Evolutionary conservation across 805 yeast genomes (phyloP).

Genomic region (Wickerhamomyces chambardii): DNA sequence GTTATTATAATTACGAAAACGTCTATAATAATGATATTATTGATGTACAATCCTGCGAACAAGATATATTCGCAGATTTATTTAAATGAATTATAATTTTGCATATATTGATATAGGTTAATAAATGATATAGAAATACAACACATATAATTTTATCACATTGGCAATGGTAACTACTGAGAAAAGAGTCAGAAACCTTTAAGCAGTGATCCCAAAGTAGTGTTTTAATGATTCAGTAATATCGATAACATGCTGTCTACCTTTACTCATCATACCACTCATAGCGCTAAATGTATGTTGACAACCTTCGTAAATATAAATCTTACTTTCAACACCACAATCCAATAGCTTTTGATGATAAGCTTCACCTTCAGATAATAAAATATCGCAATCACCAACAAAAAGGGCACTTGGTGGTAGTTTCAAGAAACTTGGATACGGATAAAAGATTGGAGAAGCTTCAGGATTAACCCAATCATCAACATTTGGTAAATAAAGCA

Average conservation of each 20-base stretch:
- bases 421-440: slow-evolving; percentile 27
- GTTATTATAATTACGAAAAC: slow-evolving; percentile 58
- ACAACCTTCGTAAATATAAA: slow-evolving; percentile 29
- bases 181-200: too few relatives aligned
- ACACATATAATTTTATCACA: too few relatives aligned
- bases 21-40: slow-evolving; percentile 40
- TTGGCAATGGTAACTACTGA: too few relatives aligned
- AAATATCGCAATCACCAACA: slow-evolving; percentile 36
- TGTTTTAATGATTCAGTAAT: too few relatives aligned
- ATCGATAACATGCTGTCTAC: too few relatives aligned
- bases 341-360: slow-evolving; percentile 28
- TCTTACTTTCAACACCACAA: slow-evolving; percentile 25
- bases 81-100: slow-evolving; percentile 14
- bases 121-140: too few relatives aligned
- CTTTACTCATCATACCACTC: too few relatives aligned
- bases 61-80: slow-evolving; percentile 54
- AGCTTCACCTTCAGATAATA: slow-evolving; percentile 33
- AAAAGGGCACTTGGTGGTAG: slow-evolving; percentile 33
- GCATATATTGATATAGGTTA: too few relatives aligned
- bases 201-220: too few relatives aligned
- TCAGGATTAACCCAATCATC: slow-evolving; percentile 20
- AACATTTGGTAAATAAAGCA: slow-evolving; percentile 27
- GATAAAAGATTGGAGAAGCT: slow-evolving; percentile 32
- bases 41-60: slow-evolving; percentile 37
- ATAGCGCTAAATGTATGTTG: slow-evolving; percentile 28